Evolutionary conservation across 768 basidiomycete genomes (phyloP), one percentile per base, ranked within the genome.

Genomic region (Tephrocybe sp.): DNA sequence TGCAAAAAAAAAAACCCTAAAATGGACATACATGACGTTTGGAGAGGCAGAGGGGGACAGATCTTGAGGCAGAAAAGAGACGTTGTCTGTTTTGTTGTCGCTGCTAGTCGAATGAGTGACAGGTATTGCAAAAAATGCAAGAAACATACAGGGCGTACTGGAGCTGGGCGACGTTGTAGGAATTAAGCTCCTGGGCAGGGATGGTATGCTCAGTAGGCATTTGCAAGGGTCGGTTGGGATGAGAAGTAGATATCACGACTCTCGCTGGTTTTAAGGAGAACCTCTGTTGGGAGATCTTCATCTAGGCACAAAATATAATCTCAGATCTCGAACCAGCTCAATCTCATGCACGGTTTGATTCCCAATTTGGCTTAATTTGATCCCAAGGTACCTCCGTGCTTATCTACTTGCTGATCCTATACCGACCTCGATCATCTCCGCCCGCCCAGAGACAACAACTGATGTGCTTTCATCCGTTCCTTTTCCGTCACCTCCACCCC

Each of bases 381-480:
- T 56, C 4, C 15, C 11, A 6, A 29, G 27, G 27, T 21, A 24
- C 24, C 24, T 33, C 36, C 31, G 29, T 52, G 36, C 49, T 50
- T 42, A 46, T 46, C 31, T 49, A 51, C 55, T 49, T 52, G 50
- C 50, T 52, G 47, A 58, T 56, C 52, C 54, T 50, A 30, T 30
- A 34, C 33, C 52, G 42, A 24, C 49, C 55, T 49, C 56, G 54
- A 55, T 54, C 53, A 55, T 42, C 67, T 70, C 72, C 70, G 66
- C 56, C 82, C 75, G 29, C 55, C 80, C 77, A 65, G 68, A 68
- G 12, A 30, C 57, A 92, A 69, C 61, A 97, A 63, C 60, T 79
- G 72, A 67, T 78, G 75, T 52, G 88, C 91, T 75, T 94, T 97
- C 54, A 72, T 73, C 71, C 86, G 79, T 78, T 97, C 94, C 76